Percentiles rank a stretch among this genome's conserved stretches.
phyloP scores from a whole-genome alignment of 352 stramenopile species.

The Globisporangium nagaii region DNA sequence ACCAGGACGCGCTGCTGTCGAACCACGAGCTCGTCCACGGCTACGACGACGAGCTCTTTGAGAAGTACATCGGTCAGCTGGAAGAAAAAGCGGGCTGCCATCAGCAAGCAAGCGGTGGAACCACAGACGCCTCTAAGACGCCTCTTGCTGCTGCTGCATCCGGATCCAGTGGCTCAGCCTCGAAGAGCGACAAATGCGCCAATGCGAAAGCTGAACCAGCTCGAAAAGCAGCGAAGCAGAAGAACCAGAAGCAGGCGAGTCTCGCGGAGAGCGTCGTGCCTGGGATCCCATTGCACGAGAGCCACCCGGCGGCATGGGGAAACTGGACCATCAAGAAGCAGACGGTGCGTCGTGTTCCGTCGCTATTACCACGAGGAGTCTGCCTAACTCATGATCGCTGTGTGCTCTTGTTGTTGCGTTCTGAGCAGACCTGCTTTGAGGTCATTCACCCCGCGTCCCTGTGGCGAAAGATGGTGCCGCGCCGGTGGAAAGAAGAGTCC shows the following conservation, averaged over 20 bases:
- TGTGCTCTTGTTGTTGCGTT: not conserved
- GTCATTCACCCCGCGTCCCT: conserved; percentile 43
- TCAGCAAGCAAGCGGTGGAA: not conserved
- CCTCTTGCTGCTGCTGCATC: not conserved
- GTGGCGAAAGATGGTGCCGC: conserved; percentile 16
- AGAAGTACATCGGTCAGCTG: conserved; percentile 36
- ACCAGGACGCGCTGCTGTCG: conserved; percentile 31
- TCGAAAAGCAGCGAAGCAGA: not conserved
- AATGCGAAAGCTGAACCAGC: conserved; percentile 9
- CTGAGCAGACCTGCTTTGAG: conserved; percentile 16
- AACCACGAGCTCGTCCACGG: conserved; percentile 63
- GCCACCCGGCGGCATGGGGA: conserved; percentile 60
- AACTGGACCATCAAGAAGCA: conserved; percentile 60
- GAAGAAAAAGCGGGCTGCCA: conserved; percentile 14
- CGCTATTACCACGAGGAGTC: too few relatives aligned
- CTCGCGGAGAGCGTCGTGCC: conserved; percentile 34
- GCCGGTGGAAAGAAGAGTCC: conserved; percentile 43
- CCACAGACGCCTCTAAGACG: not conserved
- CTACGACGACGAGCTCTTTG: conserved; percentile 75
- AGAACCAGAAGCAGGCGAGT: conserved; percentile 17
- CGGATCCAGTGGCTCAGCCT: not conserved
- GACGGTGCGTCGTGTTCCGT: conserved; percentile 14
- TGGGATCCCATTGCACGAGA: conserved; percentile 21
- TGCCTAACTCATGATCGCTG: not conserved
- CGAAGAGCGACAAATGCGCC: not conserved